Evolutionary conservation across 1,284 basidiomycete species (phyloP), one percentile per base, ranked within the genome.

Genomic region (Anthracocystis walkeri): DNA sequence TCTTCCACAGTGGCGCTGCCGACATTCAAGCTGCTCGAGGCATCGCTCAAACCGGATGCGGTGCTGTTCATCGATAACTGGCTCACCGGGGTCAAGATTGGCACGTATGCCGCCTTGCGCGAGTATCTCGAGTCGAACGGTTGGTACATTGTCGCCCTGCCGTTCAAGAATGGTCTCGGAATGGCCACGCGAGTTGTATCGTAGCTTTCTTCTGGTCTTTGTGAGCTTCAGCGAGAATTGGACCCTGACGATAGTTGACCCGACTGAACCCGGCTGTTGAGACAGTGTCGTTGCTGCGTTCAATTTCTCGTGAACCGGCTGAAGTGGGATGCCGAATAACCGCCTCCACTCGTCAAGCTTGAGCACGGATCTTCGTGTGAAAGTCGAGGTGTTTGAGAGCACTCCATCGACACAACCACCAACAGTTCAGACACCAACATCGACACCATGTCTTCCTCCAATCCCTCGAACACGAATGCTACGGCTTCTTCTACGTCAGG

Each of bases 81-180:
- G 69, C 53, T 61, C 59, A 60, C 59, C 1, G 69, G 69, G 12
- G 20, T 72, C 42, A 18, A 62, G 49, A 72, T 62, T 31, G 69
- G 69, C 29, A 63, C 60, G 3, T 72, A 72, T 33, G 51, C 51
- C 11, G 29, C 46, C 1, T 56, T 72, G n/a, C 46, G 49, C n/a
- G 54, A 72, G 27, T 66, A 72, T 31, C 56, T 72, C 51, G 63
- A 66, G 52, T 53, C 55, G 5, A 61, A 58, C 18, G 69, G 69
- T 18, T 72, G 69, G 69, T 72, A 66, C 49, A 42, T 66, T 14
- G 64, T 50, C 16, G 55, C 64, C 2, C n/a, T 72, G 56, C 69
- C 69, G 7, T 72, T 72, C 60, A 66, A 72, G 59, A 72, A 72
- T n/a, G 69, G 69, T 7, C 56, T 72, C 6, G 69, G 69, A 14